These are phyloP conservation scores for Penicillium italicum DNA, from an alignment of 2,329 filamentous ascomycete species.

Conservation along the genomic window DNA sequence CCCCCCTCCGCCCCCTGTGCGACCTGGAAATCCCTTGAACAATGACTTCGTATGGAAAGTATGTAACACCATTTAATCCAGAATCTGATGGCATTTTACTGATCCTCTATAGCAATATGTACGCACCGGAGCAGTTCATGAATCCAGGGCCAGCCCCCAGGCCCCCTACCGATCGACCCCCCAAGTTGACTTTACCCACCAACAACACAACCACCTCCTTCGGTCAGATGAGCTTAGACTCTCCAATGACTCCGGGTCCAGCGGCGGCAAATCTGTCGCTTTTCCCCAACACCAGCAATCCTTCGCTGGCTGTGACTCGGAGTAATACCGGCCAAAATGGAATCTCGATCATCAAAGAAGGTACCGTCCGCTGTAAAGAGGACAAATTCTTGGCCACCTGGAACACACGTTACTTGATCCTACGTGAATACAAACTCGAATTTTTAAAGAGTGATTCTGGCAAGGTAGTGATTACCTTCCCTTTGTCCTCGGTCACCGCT, in stretches of 20 bases:
- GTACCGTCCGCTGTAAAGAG: conserved; percentile 65
- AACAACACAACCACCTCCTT: conserved; percentile 65
- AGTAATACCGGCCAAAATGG: conserved; percentile 62
- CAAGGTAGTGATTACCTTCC: conserved; percentile 81
- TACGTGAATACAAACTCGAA: conserved; percentile 88
- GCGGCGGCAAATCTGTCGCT: conserved; percentile 51
- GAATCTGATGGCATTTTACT: conserved; percentile 2
- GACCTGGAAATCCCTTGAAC: conserved; percentile 10
- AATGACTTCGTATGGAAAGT: conserved; percentile 39
- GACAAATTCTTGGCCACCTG: conserved; percentile 73
- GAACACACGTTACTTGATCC: conserved; percentile 88
- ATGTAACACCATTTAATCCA: conserved; percentile 16
- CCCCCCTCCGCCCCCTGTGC: not conserved
- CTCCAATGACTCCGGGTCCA: conserved; percentile 55
- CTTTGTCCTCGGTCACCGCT: conserved; percentile 80
- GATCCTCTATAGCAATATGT: conserved; percentile 47
- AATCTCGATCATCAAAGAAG: conserved; percentile 68
- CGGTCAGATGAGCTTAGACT: conserved; percentile 64
- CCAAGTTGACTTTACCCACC: conserved; percentile 73
- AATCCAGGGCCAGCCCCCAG: conserved; percentile 93
- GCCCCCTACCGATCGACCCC: conserved; percentile 72
- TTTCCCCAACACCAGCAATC: conserved; percentile 67
- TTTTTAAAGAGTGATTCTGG: conserved; percentile 89
- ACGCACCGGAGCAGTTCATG: conserved; percentile 73
- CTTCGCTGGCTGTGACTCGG: conserved; percentile 61